Conservation (phyloP, 805 yeast species). For the Diddensiella santjacobensis region DNA sequence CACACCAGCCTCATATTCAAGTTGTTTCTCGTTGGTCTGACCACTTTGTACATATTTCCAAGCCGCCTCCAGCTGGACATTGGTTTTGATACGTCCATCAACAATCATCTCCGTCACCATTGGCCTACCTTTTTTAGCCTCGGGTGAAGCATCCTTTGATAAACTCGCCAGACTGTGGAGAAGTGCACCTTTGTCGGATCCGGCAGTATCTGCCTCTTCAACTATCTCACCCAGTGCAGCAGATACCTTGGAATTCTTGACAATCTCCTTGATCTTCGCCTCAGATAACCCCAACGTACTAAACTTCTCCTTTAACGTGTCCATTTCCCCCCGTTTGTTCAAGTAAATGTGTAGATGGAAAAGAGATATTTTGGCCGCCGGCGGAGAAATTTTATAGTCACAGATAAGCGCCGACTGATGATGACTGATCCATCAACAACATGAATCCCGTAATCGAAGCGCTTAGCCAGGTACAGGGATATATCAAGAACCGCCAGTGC, state of each 20-base stretch:
- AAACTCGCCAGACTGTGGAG: constrained; percentile 76
- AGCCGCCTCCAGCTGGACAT: constrained; percentile 73
- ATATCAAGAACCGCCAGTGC: too few relatives aligned
- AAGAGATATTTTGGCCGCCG: too few relatives aligned
- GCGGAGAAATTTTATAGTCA: too few relatives aligned
- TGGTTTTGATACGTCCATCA: constrained; percentile 59
- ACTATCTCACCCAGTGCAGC: constrained; percentile 61
- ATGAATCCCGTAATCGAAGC: not conserved
- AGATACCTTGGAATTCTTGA: constrained; percentile 82
- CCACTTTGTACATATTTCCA: constrained; percentile 53
- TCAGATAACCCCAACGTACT: constrained; percentile 25
- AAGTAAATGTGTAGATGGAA: not conserved
- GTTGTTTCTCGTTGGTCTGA: constrained; percentile 43
- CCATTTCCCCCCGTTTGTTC: not conserved
- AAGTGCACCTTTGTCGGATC: constrained; percentile 47
- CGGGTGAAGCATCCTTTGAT: constrained; percentile 48
- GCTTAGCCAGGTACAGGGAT: not conserved
- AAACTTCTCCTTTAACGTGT: constrained; percentile 17
- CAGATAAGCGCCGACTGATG: too few relatives aligned
- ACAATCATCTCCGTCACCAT: constrained; percentile 59
- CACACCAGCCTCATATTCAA: constrained; percentile 66
- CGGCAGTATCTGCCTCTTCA: constrained; percentile 36
- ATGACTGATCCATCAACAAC: too few relatives aligned
- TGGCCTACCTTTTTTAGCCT: constrained; percentile 44
- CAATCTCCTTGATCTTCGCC: constrained; percentile 66